Evolutionary conservation across 371 early-diverging fungal genomes (phyloP), one percentile per base, ranked within the genome.

Genomic region (Lichtheimia hyalospora): DNA sequence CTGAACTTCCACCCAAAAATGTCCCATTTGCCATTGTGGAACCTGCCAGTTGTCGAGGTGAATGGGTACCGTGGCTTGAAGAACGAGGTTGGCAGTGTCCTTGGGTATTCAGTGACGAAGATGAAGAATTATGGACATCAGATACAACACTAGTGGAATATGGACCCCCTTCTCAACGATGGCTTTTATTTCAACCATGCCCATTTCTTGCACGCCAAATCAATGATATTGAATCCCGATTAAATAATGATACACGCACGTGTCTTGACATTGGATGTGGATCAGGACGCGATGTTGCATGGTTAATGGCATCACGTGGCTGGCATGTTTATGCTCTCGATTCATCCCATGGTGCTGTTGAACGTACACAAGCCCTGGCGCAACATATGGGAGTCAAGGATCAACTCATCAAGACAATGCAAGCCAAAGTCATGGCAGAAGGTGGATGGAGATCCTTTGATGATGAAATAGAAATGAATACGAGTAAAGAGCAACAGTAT

Each of bases 201-300:
- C 72, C 75, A 3, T 72, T 75, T 40, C 58, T 79, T 8, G 57
- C 49, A 15, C 34, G 51, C 0, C 53, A 68, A 16, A 69, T 79
- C 1, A 58, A 64, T 0, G 15, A 7, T 7, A 61, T 79, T 12
- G 76, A 71, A 57, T 24, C 43, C 16, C 24, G 57, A 8, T 50
- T 64, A 15, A 18, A 18, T n/a, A 10, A 8, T 34, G 13, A 13
- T n/a, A 57, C 48, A 42, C 2, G 16, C 41, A 42, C 16, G 21
- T 77, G 75, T 48, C 60, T 77, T 4, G 82, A 82, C 56, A 52
- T 82, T 44, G 82, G 79, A 0, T 82, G 79, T 54, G 82, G 82
- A 34, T 71, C 75, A 13, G 82, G 82, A 12, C 63, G 82, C 7
- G 82, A 82, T 62, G 43, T 65, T 1, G 67, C 67, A 0, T 82